phyloP scores from a whole-genome alignment of 305 asterid genomes.

The Solanum chacoense region DNA sequence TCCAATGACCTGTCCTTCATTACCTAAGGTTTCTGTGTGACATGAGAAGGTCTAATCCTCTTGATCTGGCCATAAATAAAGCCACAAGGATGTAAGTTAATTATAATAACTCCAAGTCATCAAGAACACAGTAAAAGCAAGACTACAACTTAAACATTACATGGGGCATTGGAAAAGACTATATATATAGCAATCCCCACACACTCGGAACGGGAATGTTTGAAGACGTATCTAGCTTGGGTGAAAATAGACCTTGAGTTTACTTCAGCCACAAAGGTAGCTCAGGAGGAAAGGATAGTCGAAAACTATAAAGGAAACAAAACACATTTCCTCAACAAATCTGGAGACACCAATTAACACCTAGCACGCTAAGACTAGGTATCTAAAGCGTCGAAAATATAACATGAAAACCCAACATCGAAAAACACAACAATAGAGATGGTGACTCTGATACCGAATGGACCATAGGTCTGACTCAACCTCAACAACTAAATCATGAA shows the following conservation, averaged over 20 bases:
- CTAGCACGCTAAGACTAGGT: background rate
- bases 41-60: background rate
- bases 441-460: background rate
- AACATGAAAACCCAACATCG: background rate
- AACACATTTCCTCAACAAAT: background rate
- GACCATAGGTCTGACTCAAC: background rate
- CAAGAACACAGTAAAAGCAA: background rate
- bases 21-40: background rate
- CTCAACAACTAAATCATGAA: background rate
- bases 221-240: background rate
- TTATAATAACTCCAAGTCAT: background rate
- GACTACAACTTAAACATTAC: background rate
- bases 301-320: background rate
- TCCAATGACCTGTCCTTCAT: background rate
- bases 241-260: background rate
- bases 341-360: background rate
- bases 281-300: background rate
- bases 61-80: background rate
- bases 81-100: background rate
- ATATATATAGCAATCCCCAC: background rate
- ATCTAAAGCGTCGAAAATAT: background rate
- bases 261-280: background rate
- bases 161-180: background rate
- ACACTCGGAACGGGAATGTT: background rate
- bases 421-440: background rate